These are phyloP conservation scores for Lasiosphaeria hispida DNA, from an alignment of 495 filamentous ascomycete species.

Conservation along the genomic window DNA sequence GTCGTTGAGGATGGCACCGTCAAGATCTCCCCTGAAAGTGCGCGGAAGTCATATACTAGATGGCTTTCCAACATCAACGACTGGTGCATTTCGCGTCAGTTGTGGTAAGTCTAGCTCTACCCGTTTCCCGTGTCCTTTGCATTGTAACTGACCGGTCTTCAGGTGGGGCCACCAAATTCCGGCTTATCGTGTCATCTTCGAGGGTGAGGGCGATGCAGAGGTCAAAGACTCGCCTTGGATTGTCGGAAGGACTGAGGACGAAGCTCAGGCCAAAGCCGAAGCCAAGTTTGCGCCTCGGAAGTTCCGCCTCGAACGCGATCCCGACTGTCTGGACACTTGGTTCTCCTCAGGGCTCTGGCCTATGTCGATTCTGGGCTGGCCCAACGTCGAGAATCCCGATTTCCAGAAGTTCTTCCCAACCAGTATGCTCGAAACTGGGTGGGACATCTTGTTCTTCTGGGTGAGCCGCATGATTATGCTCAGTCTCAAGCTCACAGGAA, in stretches of 20 bases:
- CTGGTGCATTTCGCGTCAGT: conserved; percentile 79
- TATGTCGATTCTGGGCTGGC: conserved; percentile 81
- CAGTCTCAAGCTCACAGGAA: conserved; percentile 69
- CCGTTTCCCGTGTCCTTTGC: background rate
- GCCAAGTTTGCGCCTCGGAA: conserved; percentile 65
- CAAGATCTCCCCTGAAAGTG: conserved; percentile 66
- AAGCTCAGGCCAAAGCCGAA: conserved; percentile 31
- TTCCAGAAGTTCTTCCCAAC: conserved; percentile 71
- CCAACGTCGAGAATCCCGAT: conserved; percentile 59
- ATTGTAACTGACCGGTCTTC: background rate
- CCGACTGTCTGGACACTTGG: conserved; percentile 81
- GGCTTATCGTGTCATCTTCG: conserved; percentile 68
- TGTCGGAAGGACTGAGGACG: conserved; percentile 54
- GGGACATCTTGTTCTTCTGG: conserved; percentile 88
- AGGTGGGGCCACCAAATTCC: conserved; percentile 76
- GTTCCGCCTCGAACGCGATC: conserved; percentile 62
- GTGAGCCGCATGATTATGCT: conserved; percentile 83
- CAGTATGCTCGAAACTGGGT: conserved; percentile 73
- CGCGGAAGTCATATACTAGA: conserved; percentile 67
- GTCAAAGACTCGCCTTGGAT: conserved; percentile 60
- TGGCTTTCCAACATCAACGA: conserved; percentile 76
- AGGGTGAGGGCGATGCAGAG: conserved; percentile 58
- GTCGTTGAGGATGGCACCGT: conserved; percentile 67
- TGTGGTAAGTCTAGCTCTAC: conserved; percentile 49
- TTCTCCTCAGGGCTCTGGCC: conserved; percentile 81